Percentiles rank a stretch among this genome's conserved stretches.
These are phyloP conservation scores for Linum lewisii DNA, from an alignment of 345 rosid species.

Conservation along the genomic window DNA sequence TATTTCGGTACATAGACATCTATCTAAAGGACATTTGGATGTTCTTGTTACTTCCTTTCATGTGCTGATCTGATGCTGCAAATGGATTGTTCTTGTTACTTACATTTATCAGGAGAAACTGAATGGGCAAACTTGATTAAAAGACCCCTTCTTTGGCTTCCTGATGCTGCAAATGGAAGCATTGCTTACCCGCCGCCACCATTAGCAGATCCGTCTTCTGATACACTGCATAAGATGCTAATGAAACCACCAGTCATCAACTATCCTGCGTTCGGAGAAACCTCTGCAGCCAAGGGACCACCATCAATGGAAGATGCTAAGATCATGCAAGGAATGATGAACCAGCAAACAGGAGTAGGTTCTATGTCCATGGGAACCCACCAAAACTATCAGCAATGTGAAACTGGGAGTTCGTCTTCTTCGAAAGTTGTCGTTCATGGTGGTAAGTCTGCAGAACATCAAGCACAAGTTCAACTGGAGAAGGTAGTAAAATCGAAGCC, in stretches of 20 bases:
- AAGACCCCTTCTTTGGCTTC: constrained; percentile 48
- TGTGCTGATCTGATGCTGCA: neutral
- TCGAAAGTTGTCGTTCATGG: constrained; percentile 30
- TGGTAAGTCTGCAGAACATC: too few relatives aligned
- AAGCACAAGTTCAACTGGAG: constrained; percentile 19
- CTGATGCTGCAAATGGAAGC: constrained; percentile 44
- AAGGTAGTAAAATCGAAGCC: constrained; percentile 31
- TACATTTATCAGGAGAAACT: constrained; percentile 42
- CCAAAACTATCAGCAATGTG: constrained; percentile 28
- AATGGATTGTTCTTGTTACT: too few relatives aligned
- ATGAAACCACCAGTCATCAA: constrained; percentile 51
- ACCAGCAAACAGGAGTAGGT: constrained; percentile 31
- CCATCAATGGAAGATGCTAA: constrained; percentile 35
- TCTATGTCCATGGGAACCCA: constrained; percentile 17
- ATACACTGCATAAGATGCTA: constrained; percentile 61
- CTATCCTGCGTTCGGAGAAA: constrained; percentile 30
- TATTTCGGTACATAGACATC: constrained; percentile 52
- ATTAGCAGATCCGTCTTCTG: constrained; percentile 38
- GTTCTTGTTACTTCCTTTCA: neutral
- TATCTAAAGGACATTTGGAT: neutral
- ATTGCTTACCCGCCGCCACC: constrained; percentile 49
- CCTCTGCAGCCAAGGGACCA: constrained; percentile 21
- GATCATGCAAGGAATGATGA: constrained; percentile 28
- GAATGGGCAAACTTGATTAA: constrained; percentile 90
- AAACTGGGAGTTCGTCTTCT: constrained; percentile 21